A percentile compares a stretch with the other conserved stretches of the same genome.
Evolutionary conservation across 441 rosid genomes (phyloP).

Genomic region (Gossypium trilobum): DNA sequence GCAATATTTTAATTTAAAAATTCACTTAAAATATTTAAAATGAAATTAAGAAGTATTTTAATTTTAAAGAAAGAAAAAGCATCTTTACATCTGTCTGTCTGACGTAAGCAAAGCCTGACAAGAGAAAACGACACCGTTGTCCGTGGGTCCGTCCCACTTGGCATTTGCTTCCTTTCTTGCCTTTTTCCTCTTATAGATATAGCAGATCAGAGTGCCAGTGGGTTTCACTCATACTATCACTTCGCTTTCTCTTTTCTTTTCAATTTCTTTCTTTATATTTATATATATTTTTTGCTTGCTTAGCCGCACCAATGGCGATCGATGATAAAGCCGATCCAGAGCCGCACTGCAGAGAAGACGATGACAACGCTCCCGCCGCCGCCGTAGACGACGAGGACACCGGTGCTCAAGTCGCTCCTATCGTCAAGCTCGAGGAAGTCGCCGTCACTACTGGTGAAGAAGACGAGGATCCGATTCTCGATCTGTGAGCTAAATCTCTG

Average conservation of each 20-base stretch:
- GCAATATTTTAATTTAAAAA: no score
- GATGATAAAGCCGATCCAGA: constrained; percentile 28
- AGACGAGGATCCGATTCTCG: constrained; percentile 51
- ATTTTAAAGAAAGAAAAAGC: background rate
- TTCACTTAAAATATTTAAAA: no score
- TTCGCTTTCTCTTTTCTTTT: background rate
- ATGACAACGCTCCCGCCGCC: constrained; percentile 35
- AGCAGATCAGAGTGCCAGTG: no score
- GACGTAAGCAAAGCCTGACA: background rate
- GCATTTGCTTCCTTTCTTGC: no score
- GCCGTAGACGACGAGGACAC: constrained; percentile 63
- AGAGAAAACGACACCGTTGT: background rate
- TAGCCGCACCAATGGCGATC: constrained; percentile 34
- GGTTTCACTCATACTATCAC: background rate
- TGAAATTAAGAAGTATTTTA: no score
- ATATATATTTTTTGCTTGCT: no score
- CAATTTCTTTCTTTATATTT: background rate
- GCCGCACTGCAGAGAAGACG: constrained; percentile 35
- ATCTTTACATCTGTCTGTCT: background rate
- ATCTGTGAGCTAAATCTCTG: constrained; percentile 28
- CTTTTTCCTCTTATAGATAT: background rate
- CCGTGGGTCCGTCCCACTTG: background rate
- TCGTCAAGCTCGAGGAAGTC: constrained; percentile 56
- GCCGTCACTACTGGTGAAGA: constrained; percentile 58
- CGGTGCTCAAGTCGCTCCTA: constrained; percentile 64